Base-by-base conservation (phyloP, 179 eudicot species). In the Gypsophila paniculata region DNA sequence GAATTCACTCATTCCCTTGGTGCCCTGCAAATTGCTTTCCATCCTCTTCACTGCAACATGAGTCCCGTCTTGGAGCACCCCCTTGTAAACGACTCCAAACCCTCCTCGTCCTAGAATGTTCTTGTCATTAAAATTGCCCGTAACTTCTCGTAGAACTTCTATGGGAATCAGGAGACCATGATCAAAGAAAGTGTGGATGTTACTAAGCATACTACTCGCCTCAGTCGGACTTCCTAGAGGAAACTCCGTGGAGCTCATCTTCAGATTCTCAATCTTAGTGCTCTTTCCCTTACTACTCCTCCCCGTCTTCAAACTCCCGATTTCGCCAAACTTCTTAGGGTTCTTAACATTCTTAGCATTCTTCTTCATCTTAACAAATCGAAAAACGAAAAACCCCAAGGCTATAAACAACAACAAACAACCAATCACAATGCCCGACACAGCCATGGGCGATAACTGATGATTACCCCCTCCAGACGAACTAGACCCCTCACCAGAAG, bases 81-180 rank as follows among this genome's bases (percentile, higher is more conserved):
- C 86, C 25, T 77, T 77, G 59, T 82, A 79, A 21, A 82, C 86
- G 1, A 80, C 63, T 44, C 86, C 86, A 52, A 82, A 82, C 52
- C 86, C 86, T 58, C 86, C 86, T 67, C 64, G 65, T 0, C 83
- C 86, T 63, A 82, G 64, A 69, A 82, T 72, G 75, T 77, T 79
- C 6, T 52, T 54, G 0, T 72, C 60, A 32, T 73, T 71, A 44
- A 79, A 82, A 60, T 79, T 44, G 58, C 68, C 54, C 7, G 86
- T 80, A 32, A 70, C 83, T 10, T 82, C 80, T 0, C 75, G 77
- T 29, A 82, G 72, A 4, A 77, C 53, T 53, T 80, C 79, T 39
- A 79, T 72, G 0, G 83, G 74, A 39, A 79, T 61, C 3, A 32
- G 51, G 17, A 49, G 75, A 36, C 79, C 76, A 0, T 66, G 70